phyloP scores from a whole-genome alignment of 805 yeast species.

The Pichia insulana region DNA sequence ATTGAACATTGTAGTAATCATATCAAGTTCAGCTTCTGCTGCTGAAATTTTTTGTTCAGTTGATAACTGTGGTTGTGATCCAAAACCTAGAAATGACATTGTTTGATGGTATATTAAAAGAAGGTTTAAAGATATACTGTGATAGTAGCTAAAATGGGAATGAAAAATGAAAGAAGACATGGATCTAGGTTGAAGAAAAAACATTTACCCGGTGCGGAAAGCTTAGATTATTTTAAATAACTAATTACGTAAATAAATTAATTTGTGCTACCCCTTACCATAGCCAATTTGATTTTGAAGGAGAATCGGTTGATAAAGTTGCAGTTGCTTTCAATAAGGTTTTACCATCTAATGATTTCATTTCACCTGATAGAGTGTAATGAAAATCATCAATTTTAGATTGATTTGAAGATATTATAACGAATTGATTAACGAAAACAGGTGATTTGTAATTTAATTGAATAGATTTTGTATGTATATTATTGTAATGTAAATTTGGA shows the following conservation, averaged over 20 bases:
- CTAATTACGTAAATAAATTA: too few species aligned
- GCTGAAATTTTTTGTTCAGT: slow-evolving; percentile 75
- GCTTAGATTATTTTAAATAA: too few species aligned
- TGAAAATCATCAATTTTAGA: slow-evolving; percentile 20
- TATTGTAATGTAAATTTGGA: slow-evolving; percentile 16
- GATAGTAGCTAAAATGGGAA: too few species aligned
- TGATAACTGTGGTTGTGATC: slow-evolving; percentile 58
- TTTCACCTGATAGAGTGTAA: slow-evolving; percentile 30
- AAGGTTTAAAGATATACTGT: background rate
- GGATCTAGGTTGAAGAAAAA: too few species aligned
- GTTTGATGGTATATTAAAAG: background rate
- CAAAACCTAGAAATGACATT: slow-evolving; percentile 72
- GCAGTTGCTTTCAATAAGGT: slow-evolving; percentile 52
- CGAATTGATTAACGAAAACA: slow-evolving; percentile 68
- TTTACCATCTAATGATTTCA: slow-evolving; percentile 37
- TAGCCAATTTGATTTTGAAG: background rate
- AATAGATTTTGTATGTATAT: slow-evolving; percentile 37
- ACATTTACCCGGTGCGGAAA: too few species aligned
- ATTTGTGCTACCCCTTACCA: too few species aligned
- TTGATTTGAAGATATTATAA: slow-evolving; percentile 50
- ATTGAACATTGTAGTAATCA: slow-evolving; percentile 98
- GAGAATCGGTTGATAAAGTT: slow-evolving; percentile 1
- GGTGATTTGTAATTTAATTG: slow-evolving; percentile 57
- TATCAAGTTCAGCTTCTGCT: slow-evolving; percentile 94
- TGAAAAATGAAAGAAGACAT: too few species aligned